Evolutionary conservation across 345 rosid species (phyloP).

Genomic region (Hirschfeldia incana): DNA sequence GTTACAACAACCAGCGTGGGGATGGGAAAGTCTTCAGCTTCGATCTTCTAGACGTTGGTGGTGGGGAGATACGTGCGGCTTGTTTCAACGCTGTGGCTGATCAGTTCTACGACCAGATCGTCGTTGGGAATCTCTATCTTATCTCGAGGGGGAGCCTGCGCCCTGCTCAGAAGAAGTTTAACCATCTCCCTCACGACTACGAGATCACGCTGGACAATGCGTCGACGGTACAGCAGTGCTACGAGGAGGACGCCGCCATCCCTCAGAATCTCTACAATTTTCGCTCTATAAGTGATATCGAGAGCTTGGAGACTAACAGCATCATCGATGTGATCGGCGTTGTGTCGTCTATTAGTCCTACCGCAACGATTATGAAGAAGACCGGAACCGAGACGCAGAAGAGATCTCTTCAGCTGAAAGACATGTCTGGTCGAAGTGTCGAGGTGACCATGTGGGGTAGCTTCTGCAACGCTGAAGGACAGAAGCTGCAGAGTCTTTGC

Average conservation of each 20-base stretch:
- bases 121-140: constrained; percentile 69
- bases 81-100: constrained; percentile 87
- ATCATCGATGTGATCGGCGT: constrained; percentile 75
- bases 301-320: constrained; percentile 64
- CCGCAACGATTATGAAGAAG: constrained; percentile 64
- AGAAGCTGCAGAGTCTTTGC: constrained; percentile 60
- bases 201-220: constrained; percentile 67
- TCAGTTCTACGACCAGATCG: constrained; percentile 75
- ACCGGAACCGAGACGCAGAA: constrained; percentile 83
- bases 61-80: constrained; percentile 87
- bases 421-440: constrained; percentile 79
- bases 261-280: constrained; percentile 77
- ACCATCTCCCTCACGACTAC: constrained; percentile 76
- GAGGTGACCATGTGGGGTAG: constrained; percentile 90
- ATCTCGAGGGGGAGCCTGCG: constrained; percentile 68
- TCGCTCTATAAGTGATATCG: constrained; percentile 66
- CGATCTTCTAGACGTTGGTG: constrained; percentile 86
- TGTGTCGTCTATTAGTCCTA: constrained; percentile 59
- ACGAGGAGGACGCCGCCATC: constrained; percentile 69
- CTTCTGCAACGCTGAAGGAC: constrained; percentile 76
- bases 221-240: constrained; percentile 63
- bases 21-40: constrained; percentile 87
- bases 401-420: constrained; percentile 76
- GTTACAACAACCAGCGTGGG: constrained; percentile 72
- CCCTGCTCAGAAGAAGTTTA: constrained; percentile 81